A percentile compares a stretch with the other conserved stretches of the same genome.
Conservation (phyloP, 805 yeast genomes). For the Maudiozyma bulderi region DNA sequence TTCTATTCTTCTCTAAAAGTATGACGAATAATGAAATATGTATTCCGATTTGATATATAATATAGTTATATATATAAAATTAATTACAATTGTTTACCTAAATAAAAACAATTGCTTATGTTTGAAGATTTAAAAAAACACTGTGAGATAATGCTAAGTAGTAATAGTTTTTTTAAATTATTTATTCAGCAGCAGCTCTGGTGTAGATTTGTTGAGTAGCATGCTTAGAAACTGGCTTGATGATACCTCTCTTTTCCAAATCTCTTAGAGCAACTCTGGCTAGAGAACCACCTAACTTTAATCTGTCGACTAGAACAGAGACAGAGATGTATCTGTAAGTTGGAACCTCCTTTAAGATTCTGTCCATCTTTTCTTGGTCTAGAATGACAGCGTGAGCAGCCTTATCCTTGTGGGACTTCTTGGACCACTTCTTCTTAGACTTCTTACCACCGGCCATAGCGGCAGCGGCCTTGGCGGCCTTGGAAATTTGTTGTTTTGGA, state of each 20-base stretch:
- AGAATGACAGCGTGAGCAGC: slow-evolving; percentile 95
- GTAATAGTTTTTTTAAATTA: slow-evolving; percentile 2
- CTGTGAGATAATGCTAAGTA: not conserved
- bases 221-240: slow-evolving; percentile 89
- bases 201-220: slow-evolving; percentile 95
- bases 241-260: slow-evolving; percentile 89
- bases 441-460: slow-evolving; percentile 99
- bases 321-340: slow-evolving; percentile 97
- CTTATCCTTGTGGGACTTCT: slow-evolving; percentile 99
- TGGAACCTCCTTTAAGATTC: slow-evolving; percentile 98
- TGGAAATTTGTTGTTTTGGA: slow-evolving; percentile 97
- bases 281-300: slow-evolving; percentile 97
- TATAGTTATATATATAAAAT: not conserved
- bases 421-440: slow-evolving; percentile 99
- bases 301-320: slow-evolving; percentile 96
- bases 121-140: not conserved
- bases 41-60: too few relatives aligned
- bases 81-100: not conserved
- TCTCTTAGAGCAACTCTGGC: slow-evolving; percentile 98
- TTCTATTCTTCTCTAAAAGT: too few relatives aligned
- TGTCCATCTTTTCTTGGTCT: slow-evolving; percentile 98
- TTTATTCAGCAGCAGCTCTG: slow-evolving; percentile 60
- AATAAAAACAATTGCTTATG: not conserved
- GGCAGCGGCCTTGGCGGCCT: slow-evolving; percentile 99
- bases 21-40: not conserved